phyloP scores from a whole-genome alignment of 768 basidiomycete genomes.

The Naganishia vishniacii region DNA sequence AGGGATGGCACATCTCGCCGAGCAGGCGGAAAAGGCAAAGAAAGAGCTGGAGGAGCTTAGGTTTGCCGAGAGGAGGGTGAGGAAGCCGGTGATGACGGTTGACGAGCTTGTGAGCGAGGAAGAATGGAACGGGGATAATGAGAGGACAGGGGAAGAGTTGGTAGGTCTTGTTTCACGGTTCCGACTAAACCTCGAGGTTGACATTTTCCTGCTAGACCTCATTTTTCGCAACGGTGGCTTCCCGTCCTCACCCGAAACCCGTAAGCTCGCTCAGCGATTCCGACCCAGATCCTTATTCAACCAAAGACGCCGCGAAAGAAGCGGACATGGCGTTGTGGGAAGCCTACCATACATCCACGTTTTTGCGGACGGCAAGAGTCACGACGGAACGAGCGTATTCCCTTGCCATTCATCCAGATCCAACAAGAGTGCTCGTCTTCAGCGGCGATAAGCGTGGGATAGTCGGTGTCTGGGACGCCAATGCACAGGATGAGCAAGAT shows the following conservation, averaged over 20 bases:
- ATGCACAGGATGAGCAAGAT: slow-evolving; percentile 1
- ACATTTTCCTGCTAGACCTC: slow-evolving; percentile 17
- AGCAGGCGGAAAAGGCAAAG: neutral
- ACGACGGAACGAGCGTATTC: slow-evolving; percentile 50
- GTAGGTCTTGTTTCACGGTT: slow-evolving; percentile 9
- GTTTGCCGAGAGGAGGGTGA: slow-evolving; percentile 13
- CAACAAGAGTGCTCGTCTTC: slow-evolving; percentile 46
- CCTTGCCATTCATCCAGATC: slow-evolving; percentile 50
- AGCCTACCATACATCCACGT: slow-evolving; percentile 37
- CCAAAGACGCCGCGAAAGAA: slow-evolving; percentile 20
- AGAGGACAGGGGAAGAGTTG: slow-evolving; percentile 1
- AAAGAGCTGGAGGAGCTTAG: slow-evolving; percentile 2
- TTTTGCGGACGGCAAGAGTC: slow-evolving; percentile 44
- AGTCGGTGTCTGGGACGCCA: slow-evolving; percentile 30
- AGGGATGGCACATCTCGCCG: neutral
- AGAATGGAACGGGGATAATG: slow-evolving; percentile 11
- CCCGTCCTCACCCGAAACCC: slow-evolving; percentile 24
- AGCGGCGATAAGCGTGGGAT: slow-evolving; percentile 49
- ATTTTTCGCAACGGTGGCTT: slow-evolving; percentile 28
- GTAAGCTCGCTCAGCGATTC: slow-evolving; percentile 1
- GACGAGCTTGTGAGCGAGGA: slow-evolving; percentile 22
- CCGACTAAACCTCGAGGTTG: neutral
- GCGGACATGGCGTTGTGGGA: slow-evolving; percentile 34
- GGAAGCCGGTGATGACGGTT: slow-evolving; percentile 11
- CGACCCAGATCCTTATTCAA: slow-evolving; percentile 30